A percentile compares a stretch with the other conserved stretches of the same genome.
phyloP scores from a whole-genome alignment of 768 basidiomycete species.

The Mycena kentingensis region DNA sequence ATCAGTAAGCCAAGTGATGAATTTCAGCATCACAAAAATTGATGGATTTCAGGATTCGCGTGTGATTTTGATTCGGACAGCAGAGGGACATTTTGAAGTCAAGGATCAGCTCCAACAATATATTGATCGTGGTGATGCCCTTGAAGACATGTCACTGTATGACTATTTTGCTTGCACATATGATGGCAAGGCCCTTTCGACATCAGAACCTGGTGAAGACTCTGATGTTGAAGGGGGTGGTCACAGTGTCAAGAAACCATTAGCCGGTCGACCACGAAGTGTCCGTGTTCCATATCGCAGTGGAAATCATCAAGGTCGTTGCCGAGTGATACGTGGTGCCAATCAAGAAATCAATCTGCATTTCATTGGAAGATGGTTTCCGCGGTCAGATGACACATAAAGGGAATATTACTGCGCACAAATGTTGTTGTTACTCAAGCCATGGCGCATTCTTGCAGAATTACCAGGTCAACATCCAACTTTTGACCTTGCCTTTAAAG shows the following conservation, averaged over 20 bases:
- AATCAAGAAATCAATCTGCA: constrained; percentile 17
- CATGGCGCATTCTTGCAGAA: constrained; percentile 33
- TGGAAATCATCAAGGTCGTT: background rate
- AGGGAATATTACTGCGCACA: constrained; percentile 27
- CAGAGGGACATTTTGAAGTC: background rate
- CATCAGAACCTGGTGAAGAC: too few species aligned
- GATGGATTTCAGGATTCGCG: too few species aligned
- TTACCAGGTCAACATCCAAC: constrained; percentile 18
- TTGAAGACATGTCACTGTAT: too few species aligned
- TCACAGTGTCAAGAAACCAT: too few species aligned
- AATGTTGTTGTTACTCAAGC: constrained; percentile 38
- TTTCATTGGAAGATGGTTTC: constrained; percentile 37
- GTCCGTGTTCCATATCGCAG: background rate
- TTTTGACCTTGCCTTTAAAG: constrained; percentile 27
- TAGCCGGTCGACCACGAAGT: background rate
- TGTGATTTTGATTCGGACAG: background rate
- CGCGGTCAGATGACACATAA: constrained; percentile 21
- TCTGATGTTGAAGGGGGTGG: too few species aligned
- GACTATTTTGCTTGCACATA: too few species aligned
- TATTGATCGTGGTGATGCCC: too few species aligned
- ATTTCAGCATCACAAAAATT: too few species aligned
- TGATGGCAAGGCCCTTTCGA: too few species aligned
- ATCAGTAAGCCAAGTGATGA: too few species aligned
- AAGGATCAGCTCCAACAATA: background rate
- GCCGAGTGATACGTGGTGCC: background rate